Evolutionary conservation across 2,329 filamentous ascomycete genomes (phyloP).

Genomic region (Bipolaris oryzae): DNA sequence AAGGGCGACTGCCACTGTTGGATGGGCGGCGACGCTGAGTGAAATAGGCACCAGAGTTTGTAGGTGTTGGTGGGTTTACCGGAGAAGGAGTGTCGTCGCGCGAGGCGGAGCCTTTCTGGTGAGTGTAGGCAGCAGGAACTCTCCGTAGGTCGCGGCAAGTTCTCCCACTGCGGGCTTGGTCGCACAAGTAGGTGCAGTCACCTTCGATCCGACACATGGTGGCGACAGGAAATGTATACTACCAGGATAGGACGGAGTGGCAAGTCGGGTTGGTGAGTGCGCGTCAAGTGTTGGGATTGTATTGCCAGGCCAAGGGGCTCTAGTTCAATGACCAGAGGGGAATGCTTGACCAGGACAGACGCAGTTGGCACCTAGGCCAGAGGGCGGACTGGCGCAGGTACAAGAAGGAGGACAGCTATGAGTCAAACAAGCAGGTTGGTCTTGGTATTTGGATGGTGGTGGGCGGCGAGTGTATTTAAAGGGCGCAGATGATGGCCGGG

Average conservation of each 20-base stretch:
- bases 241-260: background rate
- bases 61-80: slow-evolving; percentile 41
- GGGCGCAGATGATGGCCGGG: slow-evolving; percentile 31
- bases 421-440: background rate
- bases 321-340: background rate
- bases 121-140: slow-evolving; percentile 32
- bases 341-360: background rate
- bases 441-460: slow-evolving; percentile 1
- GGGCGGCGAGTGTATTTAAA: slow-evolving; percentile 20
- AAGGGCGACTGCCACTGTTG: slow-evolving; percentile 30
- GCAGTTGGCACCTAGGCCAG: slow-evolving; percentile 2
- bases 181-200: slow-evolving; percentile 31
- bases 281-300: background rate
- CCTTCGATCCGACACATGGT: slow-evolving; percentile 45
- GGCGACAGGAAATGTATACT: slow-evolving; percentile 1
- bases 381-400: background rate
- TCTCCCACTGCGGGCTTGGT: slow-evolving; percentile 27
- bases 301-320: background rate
- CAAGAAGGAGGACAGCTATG: slow-evolving; percentile 2
- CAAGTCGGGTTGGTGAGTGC: background rate
- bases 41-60: slow-evolving; percentile 29
- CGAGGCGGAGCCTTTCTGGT: slow-evolving; percentile 18
- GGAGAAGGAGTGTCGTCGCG: slow-evolving; percentile 40
- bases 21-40: slow-evolving; percentile 36
- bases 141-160: slow-evolving; percentile 36